phyloP scores from a whole-genome alignment of 495 filamentous ascomycete genomes.

The Oleoguttula mirabilis region DNA sequence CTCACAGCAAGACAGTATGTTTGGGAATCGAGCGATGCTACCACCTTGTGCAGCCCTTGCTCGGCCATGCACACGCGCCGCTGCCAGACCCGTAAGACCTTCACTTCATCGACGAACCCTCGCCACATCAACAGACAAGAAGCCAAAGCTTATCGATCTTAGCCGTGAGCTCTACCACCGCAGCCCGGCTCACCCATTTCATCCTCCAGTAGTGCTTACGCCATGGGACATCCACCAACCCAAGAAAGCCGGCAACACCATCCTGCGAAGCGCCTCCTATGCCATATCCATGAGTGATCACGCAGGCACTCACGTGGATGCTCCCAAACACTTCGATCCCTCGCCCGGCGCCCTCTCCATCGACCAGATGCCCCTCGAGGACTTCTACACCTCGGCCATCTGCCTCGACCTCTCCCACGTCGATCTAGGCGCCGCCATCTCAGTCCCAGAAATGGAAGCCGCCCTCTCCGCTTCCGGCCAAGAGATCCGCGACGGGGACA shows the following conservation, averaged over 20 bases:
- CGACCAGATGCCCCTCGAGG: slow-evolving; percentile 17
- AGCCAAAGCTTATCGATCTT: slow-evolving; percentile 13
- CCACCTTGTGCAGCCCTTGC: no score
- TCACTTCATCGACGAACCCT: no score
- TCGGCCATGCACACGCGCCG: no score
- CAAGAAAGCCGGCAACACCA: slow-evolving; percentile 18
- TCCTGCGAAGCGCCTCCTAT: slow-evolving; percentile 15
- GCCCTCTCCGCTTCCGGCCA: slow-evolving; percentile 11
- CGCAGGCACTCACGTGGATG: slow-evolving; percentile 21
- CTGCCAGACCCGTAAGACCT: no score
- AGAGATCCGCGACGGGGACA: slow-evolving; percentile 15
- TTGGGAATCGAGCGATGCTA: no score
- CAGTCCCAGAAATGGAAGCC: slow-evolving; percentile 17
- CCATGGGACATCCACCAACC: slow-evolving; percentile 20
- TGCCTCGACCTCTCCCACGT: slow-evolving; percentile 18
- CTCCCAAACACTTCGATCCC: slow-evolving; percentile 21
- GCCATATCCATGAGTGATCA: slow-evolving; percentile 19
- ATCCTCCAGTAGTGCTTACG: slow-evolving; percentile 11
- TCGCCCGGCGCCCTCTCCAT: slow-evolving; percentile 13
- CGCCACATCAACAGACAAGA: not conserved
- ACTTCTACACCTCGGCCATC: slow-evolving; percentile 18
- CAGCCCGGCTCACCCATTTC: slow-evolving; percentile 16
- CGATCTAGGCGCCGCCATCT: slow-evolving; percentile 13
- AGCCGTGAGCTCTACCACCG: slow-evolving; percentile 18
- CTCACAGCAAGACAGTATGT: no score